A percentile compares a stretch with the other conserved stretches of the same genome.
Evolutionary conservation across 2,329 filamentous ascomycete species (phyloP).

Genomic region (Exophiala alcalophila): DNA sequence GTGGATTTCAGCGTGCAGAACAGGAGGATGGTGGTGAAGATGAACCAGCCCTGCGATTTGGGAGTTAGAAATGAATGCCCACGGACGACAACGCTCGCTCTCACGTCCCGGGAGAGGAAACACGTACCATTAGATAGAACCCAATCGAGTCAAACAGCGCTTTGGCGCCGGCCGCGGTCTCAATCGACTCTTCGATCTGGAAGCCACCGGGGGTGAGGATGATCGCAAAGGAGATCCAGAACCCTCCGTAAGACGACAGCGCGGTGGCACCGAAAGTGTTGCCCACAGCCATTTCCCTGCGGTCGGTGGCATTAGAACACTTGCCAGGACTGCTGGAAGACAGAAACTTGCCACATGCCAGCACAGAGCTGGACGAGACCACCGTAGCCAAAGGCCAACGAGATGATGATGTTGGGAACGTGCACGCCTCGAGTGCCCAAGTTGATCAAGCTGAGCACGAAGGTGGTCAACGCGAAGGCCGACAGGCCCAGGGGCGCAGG

Average conservation of each 20-base stretch:
- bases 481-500: conserved; percentile 73
- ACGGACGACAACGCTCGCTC: no score
- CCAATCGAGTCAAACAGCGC: conserved; percentile 62
- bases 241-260: conserved; percentile 76
- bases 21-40: conserved; percentile 74
- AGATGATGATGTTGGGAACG: conserved; percentile 64
- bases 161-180: conserved; percentile 31
- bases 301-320: background rate
- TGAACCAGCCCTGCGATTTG: conserved; percentile 65
- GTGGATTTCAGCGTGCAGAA: conserved; percentile 74
- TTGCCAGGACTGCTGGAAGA: background rate
- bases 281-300: conserved; percentile 79
- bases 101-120: no score
- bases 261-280: conserved; percentile 85
- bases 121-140: conserved; percentile 64
- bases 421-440: conserved; percentile 60
- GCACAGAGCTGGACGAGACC: conserved; percentile 75
- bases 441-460: conserved; percentile 74
- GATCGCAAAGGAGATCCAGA: conserved; percentile 75
- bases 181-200: conserved; percentile 54
- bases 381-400: conserved; percentile 70
- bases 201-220: conserved; percentile 67
- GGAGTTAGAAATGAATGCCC: conserved; percentile 19
- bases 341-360: conserved; percentile 71
- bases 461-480: conserved; percentile 80